Evolutionary conservation across 2,329 filamentous ascomycete species (phyloP).

Genomic region (Penicillium sp.): DNA sequence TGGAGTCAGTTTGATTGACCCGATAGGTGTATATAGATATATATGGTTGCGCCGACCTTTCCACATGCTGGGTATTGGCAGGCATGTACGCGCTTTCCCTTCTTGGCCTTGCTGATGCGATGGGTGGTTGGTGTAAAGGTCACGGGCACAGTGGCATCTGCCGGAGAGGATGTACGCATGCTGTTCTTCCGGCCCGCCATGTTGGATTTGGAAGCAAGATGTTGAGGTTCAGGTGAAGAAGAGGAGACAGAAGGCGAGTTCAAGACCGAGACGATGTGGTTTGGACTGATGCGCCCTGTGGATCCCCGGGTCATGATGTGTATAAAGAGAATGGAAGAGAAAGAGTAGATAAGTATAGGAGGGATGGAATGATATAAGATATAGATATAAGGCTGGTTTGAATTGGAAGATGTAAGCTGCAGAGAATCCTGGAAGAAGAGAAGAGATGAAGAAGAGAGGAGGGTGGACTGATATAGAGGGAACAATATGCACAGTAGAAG

Average conservation of each 20-base stretch:
- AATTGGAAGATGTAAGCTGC: slow-evolving; percentile 10
- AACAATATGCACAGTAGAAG: slow-evolving; percentile 12
- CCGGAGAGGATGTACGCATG: slow-evolving; percentile 33
- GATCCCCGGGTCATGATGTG: slow-evolving; percentile 27
- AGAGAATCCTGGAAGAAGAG: slow-evolving; percentile 17
- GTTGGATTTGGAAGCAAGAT: slow-evolving; percentile 11
- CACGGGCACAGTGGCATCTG: slow-evolving; percentile 37
- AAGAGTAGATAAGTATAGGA: neutral
- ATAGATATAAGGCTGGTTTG: slow-evolving; percentile 1
- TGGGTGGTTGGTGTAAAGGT: slow-evolving; percentile 52
- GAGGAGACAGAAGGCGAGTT: slow-evolving; percentile 22
- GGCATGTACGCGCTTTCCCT: slow-evolving; percentile 52
- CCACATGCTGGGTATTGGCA: slow-evolving; percentile 50
- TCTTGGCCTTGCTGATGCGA: slow-evolving; percentile 54
- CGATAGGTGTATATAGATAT: neutral
- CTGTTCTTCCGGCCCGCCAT: slow-evolving; percentile 27
- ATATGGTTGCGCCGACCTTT: slow-evolving; percentile 41
- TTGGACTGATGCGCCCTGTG: slow-evolving; percentile 23
- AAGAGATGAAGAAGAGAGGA: slow-evolving; percentile 22
- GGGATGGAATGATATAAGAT: slow-evolving; percentile 1
- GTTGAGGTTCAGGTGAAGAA: slow-evolving; percentile 19
- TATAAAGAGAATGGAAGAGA: neutral
- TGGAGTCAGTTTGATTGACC: slow-evolving; percentile 12
- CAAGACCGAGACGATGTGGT: slow-evolving; percentile 23
- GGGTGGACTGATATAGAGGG: slow-evolving; percentile 29